Evolutionary conservation across 768 basidiomycete species (phyloP).

Genomic region (Xanthoconium stramineum): DNA sequence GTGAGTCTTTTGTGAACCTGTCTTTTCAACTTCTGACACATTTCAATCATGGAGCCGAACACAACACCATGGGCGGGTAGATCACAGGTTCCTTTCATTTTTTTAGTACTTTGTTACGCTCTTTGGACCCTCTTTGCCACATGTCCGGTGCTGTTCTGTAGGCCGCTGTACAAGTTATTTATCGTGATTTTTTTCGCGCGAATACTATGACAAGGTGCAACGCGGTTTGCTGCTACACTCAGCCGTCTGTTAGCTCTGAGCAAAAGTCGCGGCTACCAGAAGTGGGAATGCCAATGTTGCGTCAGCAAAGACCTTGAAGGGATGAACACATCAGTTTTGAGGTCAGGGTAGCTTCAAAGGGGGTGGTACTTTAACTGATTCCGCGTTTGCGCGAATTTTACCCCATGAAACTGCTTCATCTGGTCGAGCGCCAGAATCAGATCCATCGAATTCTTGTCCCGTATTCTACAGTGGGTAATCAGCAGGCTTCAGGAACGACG

Average conservation of each 20-base stretch:
- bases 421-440: slow-evolving; percentile 93
- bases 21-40: slow-evolving; percentile 12
- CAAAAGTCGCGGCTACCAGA: slow-evolving; percentile 93
- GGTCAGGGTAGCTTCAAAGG: not conserved
- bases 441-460: slow-evolving; percentile 98
- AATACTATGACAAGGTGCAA: not conserved
- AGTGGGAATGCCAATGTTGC: slow-evolving; percentile 96
- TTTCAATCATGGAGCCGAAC: slow-evolving; percentile 22
- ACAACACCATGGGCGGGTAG: slow-evolving; percentile 18
- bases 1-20: slow-evolving; percentile 19
- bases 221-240: not conserved
- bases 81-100: not conserved
- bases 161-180: slow-evolving; percentile 11
- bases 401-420: slow-evolving; percentile 99
- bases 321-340: slow-evolving; percentile 2
- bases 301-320: slow-evolving; percentile 76
- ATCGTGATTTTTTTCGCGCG: slow-evolving; percentile 1
- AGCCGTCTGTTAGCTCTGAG: slow-evolving; percentile 35
- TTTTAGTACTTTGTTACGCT: not conserved
- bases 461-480: slow-evolving; percentile 63
- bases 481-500: not conserved
- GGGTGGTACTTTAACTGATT: slow-evolving; percentile 69
- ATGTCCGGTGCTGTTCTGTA: not conserved
- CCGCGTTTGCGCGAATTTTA: slow-evolving; percentile 85
- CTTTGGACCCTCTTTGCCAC: not conserved